phyloP scores from a whole-genome alignment of 2,329 filamentous ascomycete species.

The Madurella mycetomatis region DNA sequence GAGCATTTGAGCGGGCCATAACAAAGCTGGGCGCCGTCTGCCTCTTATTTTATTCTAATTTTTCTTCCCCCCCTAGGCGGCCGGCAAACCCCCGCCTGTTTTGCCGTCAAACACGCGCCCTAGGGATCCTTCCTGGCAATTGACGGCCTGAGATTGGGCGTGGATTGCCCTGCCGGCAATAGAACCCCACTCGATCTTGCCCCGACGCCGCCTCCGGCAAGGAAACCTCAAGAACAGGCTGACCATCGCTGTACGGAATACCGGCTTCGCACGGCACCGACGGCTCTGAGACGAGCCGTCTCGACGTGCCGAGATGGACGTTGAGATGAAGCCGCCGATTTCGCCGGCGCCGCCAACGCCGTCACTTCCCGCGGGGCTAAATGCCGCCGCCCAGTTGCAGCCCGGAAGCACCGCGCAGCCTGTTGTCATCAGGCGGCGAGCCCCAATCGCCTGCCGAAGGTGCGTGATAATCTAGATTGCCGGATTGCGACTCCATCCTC shows the following conservation, averaged over 20 bases:
- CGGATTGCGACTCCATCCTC: not conserved
- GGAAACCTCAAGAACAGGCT: not conserved
- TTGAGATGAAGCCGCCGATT: constrained; percentile 18
- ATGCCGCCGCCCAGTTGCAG: constrained; percentile 3
- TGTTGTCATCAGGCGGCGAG: constrained; percentile 42
- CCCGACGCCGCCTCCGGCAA: constrained; percentile 14
- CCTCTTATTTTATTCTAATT: too few species aligned
- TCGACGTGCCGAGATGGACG: constrained; percentile 15
- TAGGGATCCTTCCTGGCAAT: constrained; percentile 12
- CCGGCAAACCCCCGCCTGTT: constrained; percentile 12
- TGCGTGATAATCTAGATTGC: constrained; percentile 28
- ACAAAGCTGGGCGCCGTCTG: too few species aligned
- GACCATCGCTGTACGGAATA: not conserved
- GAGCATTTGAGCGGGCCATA: too few species aligned
- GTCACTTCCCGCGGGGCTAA: constrained; percentile 2
- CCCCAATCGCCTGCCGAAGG: constrained; percentile 51
- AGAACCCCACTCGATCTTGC: constrained; percentile 8
- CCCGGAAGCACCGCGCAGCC: constrained; percentile 1
- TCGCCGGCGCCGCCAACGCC: constrained; percentile 3
- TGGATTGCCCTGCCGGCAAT: constrained; percentile 24
- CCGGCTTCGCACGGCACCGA: constrained; percentile 5
- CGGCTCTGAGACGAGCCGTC: constrained; percentile 3
- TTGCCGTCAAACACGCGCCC: not conserved
- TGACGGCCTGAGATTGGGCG: constrained; percentile 13
- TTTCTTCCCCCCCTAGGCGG: not conserved